These are phyloP conservation scores for Cyclanthera cordifolia DNA, from an alignment of 306 rosid genomes.

Conservation along the genomic window DNA sequence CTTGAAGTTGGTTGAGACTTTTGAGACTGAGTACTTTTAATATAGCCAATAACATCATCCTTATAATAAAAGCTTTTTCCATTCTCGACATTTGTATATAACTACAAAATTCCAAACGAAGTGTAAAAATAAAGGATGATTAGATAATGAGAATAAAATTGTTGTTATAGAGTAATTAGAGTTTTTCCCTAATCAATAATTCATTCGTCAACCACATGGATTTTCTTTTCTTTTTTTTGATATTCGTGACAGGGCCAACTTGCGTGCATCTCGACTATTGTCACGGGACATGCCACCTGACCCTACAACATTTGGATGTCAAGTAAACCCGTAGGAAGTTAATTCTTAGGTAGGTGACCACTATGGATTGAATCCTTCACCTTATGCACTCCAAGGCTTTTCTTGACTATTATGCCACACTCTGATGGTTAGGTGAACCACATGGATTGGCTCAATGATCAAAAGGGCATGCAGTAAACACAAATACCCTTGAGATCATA, in stretches of 20 bases:
- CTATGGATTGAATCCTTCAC: too few relatives aligned
- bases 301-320: too few relatives aligned
- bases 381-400: too few relatives aligned
- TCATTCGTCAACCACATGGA: neutral
- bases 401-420: too few relatives aligned
- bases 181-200: neutral
- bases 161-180: neutral
- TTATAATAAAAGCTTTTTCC: constrained; percentile 32
- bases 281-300: too few relatives aligned
- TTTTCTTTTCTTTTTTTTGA: too few relatives aligned
- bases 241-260: too few relatives aligned
- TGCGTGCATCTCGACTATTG: too few relatives aligned
- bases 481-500: too few relatives aligned
- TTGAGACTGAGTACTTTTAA: constrained; percentile 12
- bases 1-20: constrained; percentile 21
- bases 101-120: constrained; percentile 21
- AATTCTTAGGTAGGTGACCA: too few relatives aligned
- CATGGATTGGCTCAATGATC: neutral
- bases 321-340: too few relatives aligned
- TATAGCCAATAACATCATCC: constrained; percentile 23
- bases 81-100: constrained; percentile 24
- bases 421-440: constrained; percentile 4
- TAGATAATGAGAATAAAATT: neutral
- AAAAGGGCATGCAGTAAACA: neutral
- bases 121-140: constrained; percentile 1